Percentiles rank a stretch among this genome's conserved stretches.
These are phyloP conservation scores for Xerocomellus amylosporus DNA, from an alignment of 768 basidiomycete genomes.

Conservation along the genomic window DNA sequence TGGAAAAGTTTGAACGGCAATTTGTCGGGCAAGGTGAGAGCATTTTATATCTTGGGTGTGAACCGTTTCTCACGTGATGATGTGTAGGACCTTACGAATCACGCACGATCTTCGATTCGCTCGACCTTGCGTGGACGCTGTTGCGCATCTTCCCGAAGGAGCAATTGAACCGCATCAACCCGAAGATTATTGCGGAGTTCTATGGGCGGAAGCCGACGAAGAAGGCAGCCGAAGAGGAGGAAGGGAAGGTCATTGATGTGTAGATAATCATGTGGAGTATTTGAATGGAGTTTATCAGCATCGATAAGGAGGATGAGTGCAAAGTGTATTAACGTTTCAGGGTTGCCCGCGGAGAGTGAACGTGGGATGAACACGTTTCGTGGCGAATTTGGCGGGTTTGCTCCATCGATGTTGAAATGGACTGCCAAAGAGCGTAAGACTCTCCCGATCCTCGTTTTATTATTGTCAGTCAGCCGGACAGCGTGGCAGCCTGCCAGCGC, in stretches of 20 bases:
- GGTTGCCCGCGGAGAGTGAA: conserved; percentile 11
- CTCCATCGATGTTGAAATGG: conserved; percentile 14
- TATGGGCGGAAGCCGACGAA: conserved; percentile 80
- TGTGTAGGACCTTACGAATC: conserved; percentile 85
- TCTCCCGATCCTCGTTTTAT: conserved; percentile 17
- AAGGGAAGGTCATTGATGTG: conserved; percentile 60
- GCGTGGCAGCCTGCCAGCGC: conserved; percentile 33
- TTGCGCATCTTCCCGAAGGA: conserved; percentile 99
- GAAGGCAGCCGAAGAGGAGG: conserved; percentile 49
- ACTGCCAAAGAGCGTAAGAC: conserved; percentile 26
- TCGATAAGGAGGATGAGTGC: conserved; percentile 20
- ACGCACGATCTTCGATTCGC: conserved; percentile 92
- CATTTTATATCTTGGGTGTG: background rate
- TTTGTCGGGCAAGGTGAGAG: conserved; percentile 91
- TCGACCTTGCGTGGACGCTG: conserved; percentile 95
- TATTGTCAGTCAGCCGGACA: conserved; percentile 23
- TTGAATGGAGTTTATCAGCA: too few species aligned
- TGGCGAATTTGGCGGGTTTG: conserved; percentile 8
- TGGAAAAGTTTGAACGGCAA: conserved; percentile 96
- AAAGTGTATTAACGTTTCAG: conserved; percentile 12
- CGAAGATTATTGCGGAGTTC: conserved; percentile 93
- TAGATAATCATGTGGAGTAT: conserved; percentile 31
- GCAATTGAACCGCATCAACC: conserved; percentile 95
- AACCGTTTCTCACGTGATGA: conserved; percentile 6
- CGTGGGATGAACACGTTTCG: conserved; percentile 23